Conservation (phyloP, 1,284 basidiomycete genomes). For the Pterulicium gracile region DNA sequence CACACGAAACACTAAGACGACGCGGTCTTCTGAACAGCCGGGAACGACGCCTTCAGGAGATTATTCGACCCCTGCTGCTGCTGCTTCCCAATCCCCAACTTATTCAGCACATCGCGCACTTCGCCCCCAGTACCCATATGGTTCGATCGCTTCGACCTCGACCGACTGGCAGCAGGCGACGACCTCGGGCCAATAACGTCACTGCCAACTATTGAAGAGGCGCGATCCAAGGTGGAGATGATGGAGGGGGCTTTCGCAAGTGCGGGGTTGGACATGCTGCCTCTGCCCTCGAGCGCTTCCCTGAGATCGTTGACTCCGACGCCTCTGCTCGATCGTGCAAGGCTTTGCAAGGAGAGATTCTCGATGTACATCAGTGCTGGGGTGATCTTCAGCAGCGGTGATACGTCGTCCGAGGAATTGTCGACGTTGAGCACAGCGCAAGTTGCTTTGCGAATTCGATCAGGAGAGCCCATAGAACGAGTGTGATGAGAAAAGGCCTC, state of each 20-base stretch:
- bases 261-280: constrained; percentile 67
- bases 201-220: constrained; percentile 35
- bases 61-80: constrained; percentile 21
- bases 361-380: constrained; percentile 82
- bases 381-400: constrained; percentile 67
- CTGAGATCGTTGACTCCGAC: constrained; percentile 81
- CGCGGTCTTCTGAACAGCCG: constrained; percentile 29
- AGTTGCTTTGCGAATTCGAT: no score
- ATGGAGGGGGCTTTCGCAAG: constrained; percentile 48
- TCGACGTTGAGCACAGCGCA: constrained; percentile 53
- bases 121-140: constrained; percentile 36
- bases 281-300: constrained; percentile 76
- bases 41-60: constrained; percentile 59
- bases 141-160: constrained; percentile 42
- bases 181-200: constrained; percentile 27
- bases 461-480: no score
- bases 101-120: constrained; percentile 68
- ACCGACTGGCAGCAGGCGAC: constrained; percentile 40
- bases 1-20: no score
- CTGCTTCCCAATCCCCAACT: constrained; percentile 65
- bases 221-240: constrained; percentile 64
- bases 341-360: constrained; percentile 73
- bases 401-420: constrained; percentile 48
- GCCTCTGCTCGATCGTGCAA: constrained; percentile 61
- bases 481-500: no score